A percentile compares a stretch with the other conserved stretches of the same genome.
Conservation (phyloP, 306 rosid species). For the Cyamopsis tetragonoloba region DNA sequence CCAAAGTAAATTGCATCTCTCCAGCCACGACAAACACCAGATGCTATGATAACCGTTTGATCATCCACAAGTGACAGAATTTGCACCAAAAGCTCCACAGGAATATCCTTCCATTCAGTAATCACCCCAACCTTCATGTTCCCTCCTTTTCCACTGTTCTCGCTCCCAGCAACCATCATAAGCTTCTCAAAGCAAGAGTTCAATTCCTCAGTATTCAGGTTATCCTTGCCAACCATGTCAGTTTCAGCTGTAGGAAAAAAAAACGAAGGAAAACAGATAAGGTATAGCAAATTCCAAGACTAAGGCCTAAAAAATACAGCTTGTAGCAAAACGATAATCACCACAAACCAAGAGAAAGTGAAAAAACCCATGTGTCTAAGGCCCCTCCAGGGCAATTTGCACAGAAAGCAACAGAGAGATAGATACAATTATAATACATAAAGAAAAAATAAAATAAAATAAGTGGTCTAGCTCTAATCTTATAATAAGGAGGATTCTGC, state of each 20-base stretch:
- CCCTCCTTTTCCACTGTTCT: constrained; percentile 38
- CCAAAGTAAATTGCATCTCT: constrained; percentile 82
- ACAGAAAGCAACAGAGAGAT: constrained; percentile 23
- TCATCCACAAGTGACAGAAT: constrained; percentile 70
- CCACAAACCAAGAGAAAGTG: constrained; percentile 27
- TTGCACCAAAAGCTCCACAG: constrained; percentile 88
- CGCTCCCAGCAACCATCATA: constrained; percentile 55
- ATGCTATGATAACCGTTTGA: constrained; percentile 64
- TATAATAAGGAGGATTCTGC: neutral
- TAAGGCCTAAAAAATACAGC: neutral
- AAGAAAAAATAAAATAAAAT: neutral
- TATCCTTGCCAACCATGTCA: constrained; percentile 64
- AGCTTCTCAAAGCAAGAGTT: constrained; percentile 78
- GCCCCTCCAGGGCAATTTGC: constrained; percentile 15
- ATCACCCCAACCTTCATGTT: constrained; percentile 55
- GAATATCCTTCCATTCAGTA: constrained; percentile 87
- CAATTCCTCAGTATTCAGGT: constrained; percentile 58
- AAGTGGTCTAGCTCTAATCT: neutral
- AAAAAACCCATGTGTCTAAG: constrained; percentile 30
- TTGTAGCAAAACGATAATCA: constrained; percentile 25
- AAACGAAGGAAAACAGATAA: constrained; percentile 19
- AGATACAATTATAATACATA: neutral
- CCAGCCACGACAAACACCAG: constrained; percentile 96
- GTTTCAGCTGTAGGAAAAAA: constrained; percentile 4
- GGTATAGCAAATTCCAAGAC: constrained; percentile 21